Evolutionary conservation across 495 filamentous ascomycete species (phyloP).

Genomic region (Glarea lozoyensis): DNA sequence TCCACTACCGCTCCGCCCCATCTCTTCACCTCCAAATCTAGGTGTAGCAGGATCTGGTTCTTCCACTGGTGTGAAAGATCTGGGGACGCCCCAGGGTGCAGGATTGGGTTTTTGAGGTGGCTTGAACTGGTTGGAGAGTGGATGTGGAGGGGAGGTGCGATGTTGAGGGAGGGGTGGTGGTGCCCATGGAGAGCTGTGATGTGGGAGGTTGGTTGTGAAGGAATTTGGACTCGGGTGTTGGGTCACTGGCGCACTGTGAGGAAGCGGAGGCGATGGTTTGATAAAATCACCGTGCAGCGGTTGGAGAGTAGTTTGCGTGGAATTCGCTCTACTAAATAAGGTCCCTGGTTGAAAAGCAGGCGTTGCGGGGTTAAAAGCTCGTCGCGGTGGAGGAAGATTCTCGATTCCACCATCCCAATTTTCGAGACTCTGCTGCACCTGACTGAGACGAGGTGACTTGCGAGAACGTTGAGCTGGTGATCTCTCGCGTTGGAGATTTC

Average conservation of each 20-base stretch:
- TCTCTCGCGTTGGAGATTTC: not conserved
- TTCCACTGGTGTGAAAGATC: not conserved
- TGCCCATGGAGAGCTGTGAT: not conserved
- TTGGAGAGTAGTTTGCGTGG: slow-evolving; percentile 1
- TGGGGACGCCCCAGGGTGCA: slow-evolving; percentile 1
- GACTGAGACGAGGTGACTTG: not conserved
- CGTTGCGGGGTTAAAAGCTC: slow-evolving; percentile 14
- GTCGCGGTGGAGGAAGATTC: not conserved
- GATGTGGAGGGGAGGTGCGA: too few species aligned
- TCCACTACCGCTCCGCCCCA: slow-evolving; percentile 12
- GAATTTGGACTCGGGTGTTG: not conserved
- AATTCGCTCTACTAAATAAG: not conserved
- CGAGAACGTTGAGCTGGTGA: not conserved
- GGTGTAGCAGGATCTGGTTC: not conserved
- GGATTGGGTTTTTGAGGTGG: slow-evolving; percentile 15
- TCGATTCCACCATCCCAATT: not conserved
- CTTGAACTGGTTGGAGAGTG: not conserved
- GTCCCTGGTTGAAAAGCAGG: slow-evolving; percentile 1
- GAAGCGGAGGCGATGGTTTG: not conserved
- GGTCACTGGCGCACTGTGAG: slow-evolving; percentile 1
- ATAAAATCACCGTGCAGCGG: not conserved
- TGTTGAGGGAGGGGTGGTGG: too few species aligned
- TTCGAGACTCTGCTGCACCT: not conserved
- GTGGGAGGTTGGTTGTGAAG: not conserved
- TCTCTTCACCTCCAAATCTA: slow-evolving; percentile 2